Evolutionary conservation across 345 rosid genomes (phyloP).

Genomic region (Eucalyptus curtisii): DNA sequence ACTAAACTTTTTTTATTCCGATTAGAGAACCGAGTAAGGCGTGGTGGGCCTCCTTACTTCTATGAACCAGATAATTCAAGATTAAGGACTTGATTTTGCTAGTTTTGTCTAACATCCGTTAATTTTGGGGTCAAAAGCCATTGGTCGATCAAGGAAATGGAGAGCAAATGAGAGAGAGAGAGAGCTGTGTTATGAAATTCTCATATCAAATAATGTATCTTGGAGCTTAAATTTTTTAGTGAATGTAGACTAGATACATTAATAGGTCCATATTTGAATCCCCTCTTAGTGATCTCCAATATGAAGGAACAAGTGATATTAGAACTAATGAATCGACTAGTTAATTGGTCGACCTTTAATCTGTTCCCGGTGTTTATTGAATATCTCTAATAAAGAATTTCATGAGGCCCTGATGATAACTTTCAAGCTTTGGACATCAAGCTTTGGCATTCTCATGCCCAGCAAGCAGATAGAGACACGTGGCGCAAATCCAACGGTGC

Average conservation of each 20-base stretch:
- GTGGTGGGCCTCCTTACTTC: neutral
- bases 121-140: neutral
- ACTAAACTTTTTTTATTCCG: neutral
- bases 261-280: neutral
- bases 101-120: neutral
- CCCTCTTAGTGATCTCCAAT: neutral
- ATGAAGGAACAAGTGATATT: neutral
- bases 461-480: neutral
- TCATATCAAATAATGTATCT: neutral
- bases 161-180: neutral
- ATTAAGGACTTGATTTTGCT: neutral
- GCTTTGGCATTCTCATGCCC: neutral
- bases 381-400: neutral
- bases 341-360: neutral
- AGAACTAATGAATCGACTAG: neutral
- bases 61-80: neutral
- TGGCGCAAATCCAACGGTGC: neutral
- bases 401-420: neutral
- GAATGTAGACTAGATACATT: neutral
- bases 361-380: neutral
- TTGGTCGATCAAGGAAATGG: neutral
- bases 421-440: neutral
- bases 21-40: neutral
- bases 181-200: rapidly evolving
- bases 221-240: neutral